phyloP scores from a whole-genome alignment of 495 filamentous ascomycete species.

The Zalerion maritima region DNA sequence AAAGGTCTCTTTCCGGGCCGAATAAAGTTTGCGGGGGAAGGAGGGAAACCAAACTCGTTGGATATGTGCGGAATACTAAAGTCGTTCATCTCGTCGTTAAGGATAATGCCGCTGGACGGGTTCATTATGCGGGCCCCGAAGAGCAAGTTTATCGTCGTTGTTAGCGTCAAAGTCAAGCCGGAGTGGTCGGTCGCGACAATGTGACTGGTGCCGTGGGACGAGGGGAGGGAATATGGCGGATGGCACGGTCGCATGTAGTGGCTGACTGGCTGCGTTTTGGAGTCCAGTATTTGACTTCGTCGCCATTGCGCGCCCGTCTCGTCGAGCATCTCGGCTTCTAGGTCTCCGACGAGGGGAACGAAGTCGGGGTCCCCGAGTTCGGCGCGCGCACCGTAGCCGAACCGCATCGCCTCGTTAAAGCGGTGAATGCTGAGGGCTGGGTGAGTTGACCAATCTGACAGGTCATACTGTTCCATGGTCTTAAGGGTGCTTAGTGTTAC shows the following conservation, averaged over 20 bases:
- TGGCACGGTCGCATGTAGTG: too few relatives aligned
- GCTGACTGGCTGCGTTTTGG: conserved; percentile 46
- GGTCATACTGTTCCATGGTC: conserved; percentile 55
- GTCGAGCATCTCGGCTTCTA: conserved; percentile 51
- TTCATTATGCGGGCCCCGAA: conserved; percentile 70
- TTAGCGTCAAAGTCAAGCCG: conserved; percentile 58
- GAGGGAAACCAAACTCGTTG: conserved; percentile 73
- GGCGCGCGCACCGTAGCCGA: conserved; percentile 59
- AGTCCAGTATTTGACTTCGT: conserved; percentile 53
- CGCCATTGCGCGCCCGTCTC: conserved; percentile 39
- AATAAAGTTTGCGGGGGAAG: conserved; percentile 69
- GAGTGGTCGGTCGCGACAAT: conserved; percentile 52
- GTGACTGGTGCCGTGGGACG: conserved; percentile 60
- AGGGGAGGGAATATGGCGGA: too few relatives aligned
- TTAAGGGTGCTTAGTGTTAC: conserved; percentile 64
- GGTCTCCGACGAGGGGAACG: conserved; percentile 44
- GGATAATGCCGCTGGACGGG: conserved; percentile 67
- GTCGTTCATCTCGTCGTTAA: conserved; percentile 94
- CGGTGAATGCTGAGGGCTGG: conserved; percentile 50
- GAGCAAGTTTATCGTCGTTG: conserved; percentile 71
- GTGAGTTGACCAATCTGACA: conserved; percentile 18
- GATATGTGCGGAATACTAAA: conserved; percentile 62
- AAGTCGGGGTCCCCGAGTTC: conserved; percentile 70
- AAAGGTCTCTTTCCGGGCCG: conserved; percentile 67
- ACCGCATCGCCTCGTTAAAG: conserved; percentile 74